These are phyloP conservation scores for Trametes versicolor DNA, from an alignment of 1,284 basidiomycete genomes.

Conservation along the genomic window DNA sequence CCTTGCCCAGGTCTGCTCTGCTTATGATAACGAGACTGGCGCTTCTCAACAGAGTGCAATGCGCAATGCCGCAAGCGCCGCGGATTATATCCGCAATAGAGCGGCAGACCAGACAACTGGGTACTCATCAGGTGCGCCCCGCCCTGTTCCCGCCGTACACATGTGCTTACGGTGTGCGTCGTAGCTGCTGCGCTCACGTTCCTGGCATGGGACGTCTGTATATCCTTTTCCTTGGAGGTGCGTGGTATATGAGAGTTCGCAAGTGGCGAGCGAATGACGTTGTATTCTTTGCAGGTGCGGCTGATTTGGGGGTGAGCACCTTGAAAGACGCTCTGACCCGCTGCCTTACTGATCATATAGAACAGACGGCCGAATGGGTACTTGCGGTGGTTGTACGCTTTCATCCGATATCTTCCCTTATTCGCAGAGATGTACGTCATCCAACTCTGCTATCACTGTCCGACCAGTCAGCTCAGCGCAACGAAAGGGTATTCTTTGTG, in stretches of 20 bases:
- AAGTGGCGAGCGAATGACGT: too few relatives aligned
- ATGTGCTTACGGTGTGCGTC: not conserved
- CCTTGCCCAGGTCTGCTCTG: not conserved
- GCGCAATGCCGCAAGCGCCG: not conserved
- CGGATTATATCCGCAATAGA: not conserved
- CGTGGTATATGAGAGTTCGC: too few relatives aligned
- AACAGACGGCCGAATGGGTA: conserved; percentile 23
- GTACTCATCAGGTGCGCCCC: not conserved
- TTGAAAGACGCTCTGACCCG: not conserved
- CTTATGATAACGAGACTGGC: not conserved
- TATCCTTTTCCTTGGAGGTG: conserved; percentile 25
- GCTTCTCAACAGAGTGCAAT: not conserved
- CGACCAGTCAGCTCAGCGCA: not conserved
- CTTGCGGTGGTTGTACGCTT: conserved; percentile 29
- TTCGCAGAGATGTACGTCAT: conserved; percentile 17
- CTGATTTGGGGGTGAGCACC: conserved; percentile 19
- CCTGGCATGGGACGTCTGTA: conserved; percentile 21
- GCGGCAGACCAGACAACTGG: not conserved
- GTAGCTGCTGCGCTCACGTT: conserved; percentile 26
- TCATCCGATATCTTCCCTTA: conserved; percentile 26
- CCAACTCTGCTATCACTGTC: not conserved
- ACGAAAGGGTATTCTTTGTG: not conserved
- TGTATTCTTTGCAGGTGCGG: conserved; percentile 18
- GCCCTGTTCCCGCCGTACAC: not conserved
- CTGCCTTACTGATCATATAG: not conserved